Evolutionary conservation across 2,329 filamentous ascomycete genomes (phyloP), one percentile per base, ranked within the genome.

Genomic region (Diaporthe humulicola): DNA sequence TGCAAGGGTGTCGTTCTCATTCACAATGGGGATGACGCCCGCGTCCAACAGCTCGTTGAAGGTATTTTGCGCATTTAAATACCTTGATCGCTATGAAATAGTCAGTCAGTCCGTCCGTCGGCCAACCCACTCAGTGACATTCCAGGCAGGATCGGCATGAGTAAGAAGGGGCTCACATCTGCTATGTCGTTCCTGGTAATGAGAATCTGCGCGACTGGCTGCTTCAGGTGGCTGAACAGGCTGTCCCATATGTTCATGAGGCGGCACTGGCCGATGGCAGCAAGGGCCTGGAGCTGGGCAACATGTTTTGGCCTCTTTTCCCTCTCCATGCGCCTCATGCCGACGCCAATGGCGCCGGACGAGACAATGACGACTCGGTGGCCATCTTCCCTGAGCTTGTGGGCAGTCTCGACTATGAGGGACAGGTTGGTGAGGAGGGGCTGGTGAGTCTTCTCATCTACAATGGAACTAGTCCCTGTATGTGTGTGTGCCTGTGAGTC

Each of bases 1-100:
- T 33, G 96, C 95, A 72, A 99, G 87, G 3, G 97, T 99, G 83
- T 99, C 97, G 84, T 99, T 99, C 85, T 99, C 97, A 81, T 99
- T 99, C 77, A 99, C 97, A 80, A 99, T 98, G 14, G 97, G 97
- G 77, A 99, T 97, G 36, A 98, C 96, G 2, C 96, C 96, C 93
- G 98, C 97, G 80, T 96, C 93, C 25, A 99, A 87, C 61, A 98
- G 89, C 83, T 98, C 95, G 70, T 92, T 90, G 82, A 99, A 94
- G 0, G 97, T 98, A 81, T 98, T 98, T 85, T 98, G 95, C 0
- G 97, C 97, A 86, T 99, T 99, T 77, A 96, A 90, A 83, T 98
- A 99, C 87, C 98, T 94, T 38, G 95, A 96, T 75, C 95, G 93
- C 91, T 95, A 76, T 45, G 25, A 22, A 45, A 30, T 9, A 54